Evolutionary conservation across 1,284 basidiomycete genomes (phyloP).

Genomic region (Erythrobasidium hasegawianum): DNA sequence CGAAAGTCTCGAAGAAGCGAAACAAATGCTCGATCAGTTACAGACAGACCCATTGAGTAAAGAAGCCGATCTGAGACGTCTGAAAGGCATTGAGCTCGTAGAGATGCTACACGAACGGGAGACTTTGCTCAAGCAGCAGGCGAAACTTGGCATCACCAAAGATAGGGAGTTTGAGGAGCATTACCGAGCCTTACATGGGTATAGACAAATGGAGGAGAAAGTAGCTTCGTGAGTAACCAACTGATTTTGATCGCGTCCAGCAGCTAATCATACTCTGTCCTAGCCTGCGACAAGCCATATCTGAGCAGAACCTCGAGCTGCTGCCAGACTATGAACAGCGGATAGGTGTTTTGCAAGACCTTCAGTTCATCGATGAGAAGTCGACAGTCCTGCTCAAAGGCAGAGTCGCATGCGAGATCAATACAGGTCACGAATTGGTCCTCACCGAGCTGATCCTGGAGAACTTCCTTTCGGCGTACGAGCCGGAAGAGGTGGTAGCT

Average conservation of each 20-base stretch:
- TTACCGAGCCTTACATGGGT: conserved; percentile 71
- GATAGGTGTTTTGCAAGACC: conserved; percentile 81
- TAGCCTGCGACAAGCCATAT: conserved; percentile 52
- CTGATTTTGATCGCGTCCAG: too few species aligned
- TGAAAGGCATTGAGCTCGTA: conserved; percentile 87
- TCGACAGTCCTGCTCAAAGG: conserved; percentile 94
- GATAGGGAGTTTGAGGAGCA: conserved; percentile 62
- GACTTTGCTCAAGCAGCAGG: conserved; percentile 50
- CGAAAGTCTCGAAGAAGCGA: conserved; percentile 52
- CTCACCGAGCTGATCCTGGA: conserved; percentile 96
- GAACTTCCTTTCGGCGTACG: conserved; percentile 82
- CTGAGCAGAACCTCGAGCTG: conserved; percentile 93
- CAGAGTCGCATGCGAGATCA: conserved; percentile 98
- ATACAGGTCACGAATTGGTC: conserved; percentile 91
- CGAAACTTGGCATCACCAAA: conserved; percentile 22
- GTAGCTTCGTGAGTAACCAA: conserved; percentile 59
- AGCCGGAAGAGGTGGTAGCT: conserved; percentile 95
- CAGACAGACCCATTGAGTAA: conserved; percentile 15
- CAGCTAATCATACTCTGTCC: background rate
- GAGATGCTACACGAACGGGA: conserved; percentile 68
- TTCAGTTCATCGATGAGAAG: conserved; percentile 89
- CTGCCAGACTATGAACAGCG: conserved; percentile 96
- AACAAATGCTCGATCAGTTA: conserved; percentile 57
- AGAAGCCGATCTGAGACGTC: conserved; percentile 68
- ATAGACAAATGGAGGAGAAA: conserved; percentile 67